Conservation (phyloP, 495 filamentous ascomycete species). For the Viridothelium virens region DNA sequence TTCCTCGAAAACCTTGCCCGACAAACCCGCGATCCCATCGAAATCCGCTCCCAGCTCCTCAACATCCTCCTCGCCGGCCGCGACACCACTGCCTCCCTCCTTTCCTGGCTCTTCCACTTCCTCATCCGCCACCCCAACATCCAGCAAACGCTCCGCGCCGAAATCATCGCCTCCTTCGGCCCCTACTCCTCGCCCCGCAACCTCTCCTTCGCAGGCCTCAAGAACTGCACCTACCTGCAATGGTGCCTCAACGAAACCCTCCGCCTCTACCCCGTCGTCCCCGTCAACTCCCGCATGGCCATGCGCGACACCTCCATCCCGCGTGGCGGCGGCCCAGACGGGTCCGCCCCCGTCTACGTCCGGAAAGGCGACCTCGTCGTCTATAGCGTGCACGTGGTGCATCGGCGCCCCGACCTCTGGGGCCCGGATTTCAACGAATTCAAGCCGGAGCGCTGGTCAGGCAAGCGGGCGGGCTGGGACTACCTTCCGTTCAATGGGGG, state of each 20-base stretch:
- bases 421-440: constrained; percentile 31
- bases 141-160: constrained; percentile 27
- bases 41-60: constrained; percentile 71
- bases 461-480: constrained; percentile 28
- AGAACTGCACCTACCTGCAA: constrained; percentile 35
- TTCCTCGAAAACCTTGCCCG: constrained; percentile 73
- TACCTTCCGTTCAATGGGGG: constrained; percentile 36
- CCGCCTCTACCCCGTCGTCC: constrained; percentile 33
- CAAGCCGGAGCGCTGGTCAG: constrained; percentile 29
- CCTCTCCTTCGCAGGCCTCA: constrained; percentile 30
- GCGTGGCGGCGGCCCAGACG: constrained; percentile 45
- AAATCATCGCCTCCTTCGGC: constrained; percentile 25
- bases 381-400: constrained; percentile 40
- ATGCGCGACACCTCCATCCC: constrained; percentile 43
- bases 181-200: constrained; percentile 16
- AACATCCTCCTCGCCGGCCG: constrained; percentile 60
- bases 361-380: constrained; percentile 37
- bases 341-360: constrained; percentile 41
- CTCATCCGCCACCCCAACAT: constrained; percentile 28
- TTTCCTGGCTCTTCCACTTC: constrained; percentile 30
- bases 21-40: constrained; percentile 63
- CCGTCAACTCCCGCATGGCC: constrained; percentile 30
- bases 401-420: constrained; percentile 33
- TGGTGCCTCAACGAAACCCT: constrained; percentile 32
- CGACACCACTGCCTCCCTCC: constrained; percentile 34